Conservation (phyloP, 2,329 filamentous ascomycete genomes). For the Zymoseptoria passerinii region DNA sequence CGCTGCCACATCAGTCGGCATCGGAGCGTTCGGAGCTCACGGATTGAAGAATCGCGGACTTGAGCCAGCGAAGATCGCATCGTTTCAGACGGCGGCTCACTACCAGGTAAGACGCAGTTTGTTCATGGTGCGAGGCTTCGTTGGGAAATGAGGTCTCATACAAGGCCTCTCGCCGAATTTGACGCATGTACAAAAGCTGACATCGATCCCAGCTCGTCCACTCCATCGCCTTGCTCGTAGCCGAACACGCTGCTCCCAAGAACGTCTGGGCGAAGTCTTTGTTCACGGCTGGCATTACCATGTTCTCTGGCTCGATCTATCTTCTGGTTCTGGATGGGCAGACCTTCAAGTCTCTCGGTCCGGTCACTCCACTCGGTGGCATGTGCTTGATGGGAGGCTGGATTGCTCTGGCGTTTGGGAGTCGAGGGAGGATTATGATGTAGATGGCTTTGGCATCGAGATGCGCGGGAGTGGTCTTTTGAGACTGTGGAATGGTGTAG, state of each 20-base stretch:
- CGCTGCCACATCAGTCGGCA: slow-evolving; percentile 52
- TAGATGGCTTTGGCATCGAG: neutral
- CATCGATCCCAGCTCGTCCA: slow-evolving; percentile 48
- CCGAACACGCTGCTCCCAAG: slow-evolving; percentile 42
- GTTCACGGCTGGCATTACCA: slow-evolving; percentile 57
- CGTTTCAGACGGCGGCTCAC: slow-evolving; percentile 57
- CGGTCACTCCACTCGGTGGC: slow-evolving; percentile 58
- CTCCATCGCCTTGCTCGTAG: slow-evolving; percentile 51
- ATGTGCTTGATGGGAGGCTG: slow-evolving; percentile 58
- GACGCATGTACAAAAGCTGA: neutral
- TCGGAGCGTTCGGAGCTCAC: slow-evolving; percentile 62
- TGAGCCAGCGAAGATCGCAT: slow-evolving; percentile 51
- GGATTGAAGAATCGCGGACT: slow-evolving; percentile 54
- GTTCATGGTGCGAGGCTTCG: too few relatives aligned
- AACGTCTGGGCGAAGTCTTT: slow-evolving; percentile 47
- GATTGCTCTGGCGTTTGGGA: slow-evolving; percentile 41
- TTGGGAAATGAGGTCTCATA: too few relatives aligned
- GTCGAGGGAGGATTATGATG: slow-evolving; percentile 23
- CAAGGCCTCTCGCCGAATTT: too few relatives aligned
- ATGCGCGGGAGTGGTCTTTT: too few relatives aligned
- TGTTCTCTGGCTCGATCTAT: slow-evolving; percentile 61
- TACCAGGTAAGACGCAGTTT: slow-evolving; percentile 47
- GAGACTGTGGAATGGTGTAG: too few relatives aligned
- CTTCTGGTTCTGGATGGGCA: slow-evolving; percentile 54
- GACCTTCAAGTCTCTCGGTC: slow-evolving; percentile 52